These are phyloP conservation scores for Raffaelea arxii DNA, from an alignment of 2,329 filamentous ascomycete genomes.

Conservation along the genomic window DNA sequence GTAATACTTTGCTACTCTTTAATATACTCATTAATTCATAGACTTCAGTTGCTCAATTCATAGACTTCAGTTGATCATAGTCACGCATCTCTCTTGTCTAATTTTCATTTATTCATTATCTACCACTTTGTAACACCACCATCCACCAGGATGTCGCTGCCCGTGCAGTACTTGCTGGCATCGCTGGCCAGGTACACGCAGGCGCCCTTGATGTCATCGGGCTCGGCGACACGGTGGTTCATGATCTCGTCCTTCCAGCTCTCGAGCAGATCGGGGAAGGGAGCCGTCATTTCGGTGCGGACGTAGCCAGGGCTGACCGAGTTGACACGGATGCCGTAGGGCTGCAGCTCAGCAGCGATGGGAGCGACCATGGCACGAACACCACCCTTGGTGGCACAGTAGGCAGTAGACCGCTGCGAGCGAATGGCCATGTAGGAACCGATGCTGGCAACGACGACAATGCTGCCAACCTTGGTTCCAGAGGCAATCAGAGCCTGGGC, in stretches of 20 bases:
- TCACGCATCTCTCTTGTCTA: no score
- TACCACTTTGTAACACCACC: conserved; percentile 12
- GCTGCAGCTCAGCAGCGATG: conserved; percentile 54
- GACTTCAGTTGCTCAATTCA: no score
- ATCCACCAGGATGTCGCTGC: conserved; percentile 10
- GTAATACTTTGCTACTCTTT: no score
- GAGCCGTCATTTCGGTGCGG: conserved; percentile 61
- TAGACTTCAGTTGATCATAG: no score
- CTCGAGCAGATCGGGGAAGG: conserved; percentile 48
- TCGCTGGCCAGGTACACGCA: conserved; percentile 52
- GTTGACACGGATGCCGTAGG: conserved; percentile 54
- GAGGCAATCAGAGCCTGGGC: conserved; percentile 21
- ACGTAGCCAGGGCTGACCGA: conserved; percentile 58
- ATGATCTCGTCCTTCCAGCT: conserved; percentile 68
- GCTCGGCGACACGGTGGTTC: conserved; percentile 50
- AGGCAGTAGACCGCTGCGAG: conserved; percentile 56
- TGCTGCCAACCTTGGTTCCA: conserved; percentile 33
- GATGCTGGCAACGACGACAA: conserved; percentile 49
- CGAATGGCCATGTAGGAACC: conserved; percentile 41
- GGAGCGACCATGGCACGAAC: conserved; percentile 54
- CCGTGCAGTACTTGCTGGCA: conserved; percentile 33
- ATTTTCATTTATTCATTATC: no score
- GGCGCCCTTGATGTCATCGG: conserved; percentile 51
- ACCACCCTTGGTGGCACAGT: conserved; percentile 58
- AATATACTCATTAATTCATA: no score